Evolutionary conservation across 257 asterid genomes (phyloP), one percentile per base, ranked within the genome.

Genomic region (Eucommia ulmoides): DNA sequence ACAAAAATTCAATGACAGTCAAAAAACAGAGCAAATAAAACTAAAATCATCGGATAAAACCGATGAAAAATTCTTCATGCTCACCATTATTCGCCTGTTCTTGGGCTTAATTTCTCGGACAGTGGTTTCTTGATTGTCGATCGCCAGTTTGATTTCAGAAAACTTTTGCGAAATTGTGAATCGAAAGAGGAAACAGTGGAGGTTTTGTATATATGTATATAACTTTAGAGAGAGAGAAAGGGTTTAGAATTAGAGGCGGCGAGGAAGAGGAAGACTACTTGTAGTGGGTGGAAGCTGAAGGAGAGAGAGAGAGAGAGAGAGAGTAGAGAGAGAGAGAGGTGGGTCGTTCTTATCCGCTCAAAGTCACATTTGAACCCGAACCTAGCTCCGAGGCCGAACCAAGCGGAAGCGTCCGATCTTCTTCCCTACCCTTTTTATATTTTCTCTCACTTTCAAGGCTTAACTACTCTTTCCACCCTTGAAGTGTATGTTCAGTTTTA

Each of bases 261-360:
- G 48, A 18, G 54, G 52, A 1, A 23, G n/a, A 20, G 20, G 41
- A 7, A 25, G 63, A 25, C 35, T 58, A 35, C 14, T 45, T 53
- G 41, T 18, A 17, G 19, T 19, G 56, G 21, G n/a, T 57, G 33
- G 38, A 18, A 19, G 38, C 38, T 29, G 38, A 35, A 17, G 1
- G 44, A 35, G 44, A 35, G 44, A 35, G 44, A 35, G 48, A 17
- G 3, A 9, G 48, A 20, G 62, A 49, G 25, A 29, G 38, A 29
- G 12, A 29, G 38, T 5, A 29, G 12, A 5, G 38, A 29, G n/a
- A 29, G 38, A 29, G 8, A 5, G 38, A 12, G 20, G 48, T 24
- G 62, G 53, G 25, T 62, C 51, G 61, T 62, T 55, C 67, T 41
- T 54, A 62, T 54, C 67, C 45, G 49, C 35, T 46, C 47, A 49